Conservation (phyloP, 1,284 basidiomycete genomes). For the Agaricales sp. region DNA sequence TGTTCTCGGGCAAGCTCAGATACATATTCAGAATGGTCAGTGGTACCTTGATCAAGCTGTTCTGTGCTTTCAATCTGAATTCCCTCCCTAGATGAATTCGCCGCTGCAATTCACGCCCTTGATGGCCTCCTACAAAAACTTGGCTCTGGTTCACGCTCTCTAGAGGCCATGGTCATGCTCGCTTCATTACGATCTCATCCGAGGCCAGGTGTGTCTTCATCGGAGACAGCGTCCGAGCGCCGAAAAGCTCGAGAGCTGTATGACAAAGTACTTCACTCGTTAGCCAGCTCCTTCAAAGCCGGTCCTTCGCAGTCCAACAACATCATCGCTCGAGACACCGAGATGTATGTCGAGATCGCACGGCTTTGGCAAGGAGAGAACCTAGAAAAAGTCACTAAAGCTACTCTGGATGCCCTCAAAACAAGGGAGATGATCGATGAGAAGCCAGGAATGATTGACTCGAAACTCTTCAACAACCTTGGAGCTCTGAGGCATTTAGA, state of each 20-base stretch:
- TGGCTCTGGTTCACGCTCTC: conserved; percentile 45
- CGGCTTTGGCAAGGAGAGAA: conserved; percentile 76
- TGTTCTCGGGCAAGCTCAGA: conserved; percentile 78
- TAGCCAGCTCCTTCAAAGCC: conserved; percentile 45
- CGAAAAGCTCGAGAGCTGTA: conserved; percentile 71
- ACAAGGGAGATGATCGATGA: conserved; percentile 37
- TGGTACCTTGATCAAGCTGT: conserved; percentile 5
- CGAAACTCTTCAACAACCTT: conserved; percentile 76
- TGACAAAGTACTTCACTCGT: conserved; percentile 60
- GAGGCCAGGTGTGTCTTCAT: conserved; percentile 65
- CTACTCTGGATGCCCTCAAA: conserved; percentile 63
- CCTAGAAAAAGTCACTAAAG: conserved; percentile 60
- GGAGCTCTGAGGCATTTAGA: conserved; percentile 71
- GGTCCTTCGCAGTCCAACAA: conserved; percentile 27
- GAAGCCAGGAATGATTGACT: conserved; percentile 30
- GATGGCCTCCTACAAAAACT: conserved; percentile 62
- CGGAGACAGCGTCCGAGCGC: conserved; percentile 66
- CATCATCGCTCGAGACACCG: conserved; percentile 60
- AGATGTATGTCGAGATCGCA: conserved; percentile 82
- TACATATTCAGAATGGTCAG: conserved; percentile 73
- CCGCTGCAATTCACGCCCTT: conserved; percentile 79
- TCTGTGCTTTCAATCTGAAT: conserved; percentile 5
- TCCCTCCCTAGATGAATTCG: conserved; percentile 50
- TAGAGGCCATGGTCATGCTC: conserved; percentile 83
- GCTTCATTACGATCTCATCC: conserved; percentile 78